A percentile compares a stretch with the other conserved stretches of the same genome.
These are phyloP conservation scores for Scedosporium apiospermum DNA, from an alignment of 2,329 filamentous ascomycete species.

Conservation along the genomic window DNA sequence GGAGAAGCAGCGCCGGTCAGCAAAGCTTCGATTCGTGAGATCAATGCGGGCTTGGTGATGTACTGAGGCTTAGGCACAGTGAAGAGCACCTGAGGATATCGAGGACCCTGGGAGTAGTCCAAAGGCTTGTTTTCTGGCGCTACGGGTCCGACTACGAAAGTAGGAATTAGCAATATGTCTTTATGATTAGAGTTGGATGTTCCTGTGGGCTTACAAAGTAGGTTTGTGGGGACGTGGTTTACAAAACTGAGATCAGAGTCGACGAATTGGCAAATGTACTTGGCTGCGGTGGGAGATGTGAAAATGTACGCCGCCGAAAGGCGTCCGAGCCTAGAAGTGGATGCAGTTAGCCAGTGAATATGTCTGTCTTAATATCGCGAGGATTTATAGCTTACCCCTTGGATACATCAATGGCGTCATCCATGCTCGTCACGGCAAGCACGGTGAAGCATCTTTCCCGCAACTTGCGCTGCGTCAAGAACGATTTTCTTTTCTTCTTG, in stretches of 20 bases:
- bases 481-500: conserved; percentile 12
- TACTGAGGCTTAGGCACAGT: conserved; percentile 33
- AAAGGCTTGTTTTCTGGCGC: conserved; percentile 1
- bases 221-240: conserved; percentile 46
- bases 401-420: conserved; percentile 42
- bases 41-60: conserved; percentile 15
- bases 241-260: conserved; percentile 37
- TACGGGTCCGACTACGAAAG: conserved; percentile 15
- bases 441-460: conserved; percentile 31
- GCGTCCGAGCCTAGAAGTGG: conserved; percentile 12
- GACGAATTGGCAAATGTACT: conserved; percentile 51
- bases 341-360: not conserved
- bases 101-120: conserved; percentile 6
- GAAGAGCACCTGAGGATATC: conserved; percentile 35
- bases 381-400: conserved; percentile 16
- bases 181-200: conserved; percentile 16
- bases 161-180: not conserved
- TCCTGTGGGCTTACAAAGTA: conserved; percentile 30
- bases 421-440: conserved; percentile 37
- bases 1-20: conserved; percentile 11
- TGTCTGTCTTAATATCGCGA: not conserved
- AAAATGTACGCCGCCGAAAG: conserved; percentile 44
- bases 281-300: conserved; percentile 35
- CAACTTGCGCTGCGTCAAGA: conserved; percentile 27
- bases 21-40: conserved; percentile 12